A percentile compares a stretch with the other conserved stretches of the same genome.
These are phyloP conservation scores for Periconia sp. DNA, from an alignment of 2,329 filamentous ascomycete species.

Conservation along the genomic window DNA sequence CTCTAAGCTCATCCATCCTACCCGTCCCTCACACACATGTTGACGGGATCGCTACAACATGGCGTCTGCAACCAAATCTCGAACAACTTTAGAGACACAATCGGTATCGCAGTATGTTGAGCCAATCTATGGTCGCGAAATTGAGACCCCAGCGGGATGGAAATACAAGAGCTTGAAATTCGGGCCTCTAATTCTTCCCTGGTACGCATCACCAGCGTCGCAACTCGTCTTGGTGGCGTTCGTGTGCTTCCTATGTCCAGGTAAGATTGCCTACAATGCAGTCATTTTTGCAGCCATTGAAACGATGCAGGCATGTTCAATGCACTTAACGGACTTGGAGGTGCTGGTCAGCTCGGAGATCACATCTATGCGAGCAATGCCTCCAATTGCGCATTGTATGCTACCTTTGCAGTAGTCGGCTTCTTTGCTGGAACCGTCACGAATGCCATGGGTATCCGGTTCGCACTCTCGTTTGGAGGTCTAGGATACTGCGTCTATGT, in stretches of 20 bases:
- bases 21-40: too few relatives aligned
- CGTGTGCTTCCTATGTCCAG: slow-evolving; percentile 57
- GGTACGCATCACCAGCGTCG: slow-evolving; percentile 53
- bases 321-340: slow-evolving; percentile 53
- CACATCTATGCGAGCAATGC: slow-evolving; percentile 65
- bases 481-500: slow-evolving; percentile 77
- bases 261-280: slow-evolving; percentile 13
- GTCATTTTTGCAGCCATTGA: slow-evolving; percentile 7
- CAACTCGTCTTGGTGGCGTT: slow-evolving; percentile 55
- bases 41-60: too few relatives aligned
- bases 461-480: slow-evolving; percentile 71
- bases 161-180: slow-evolving; percentile 50
- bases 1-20: too few relatives aligned
- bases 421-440: slow-evolving; percentile 72
- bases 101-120: slow-evolving; percentile 3
- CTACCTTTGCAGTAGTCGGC: slow-evolving; percentile 68
- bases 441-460: slow-evolving; percentile 72
- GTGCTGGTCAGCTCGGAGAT: slow-evolving; percentile 48
- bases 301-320: slow-evolving; percentile 51
- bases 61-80: too few relatives aligned
- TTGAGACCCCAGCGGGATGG: slow-evolving; percentile 45
- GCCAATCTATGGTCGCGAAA: slow-evolving; percentile 4
- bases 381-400: slow-evolving; percentile 68
- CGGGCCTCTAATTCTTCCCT: slow-evolving; percentile 47
- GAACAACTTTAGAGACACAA: not conserved